Conservation (phyloP, 257 asterid species). For the Prunella vulgaris region DNA sequence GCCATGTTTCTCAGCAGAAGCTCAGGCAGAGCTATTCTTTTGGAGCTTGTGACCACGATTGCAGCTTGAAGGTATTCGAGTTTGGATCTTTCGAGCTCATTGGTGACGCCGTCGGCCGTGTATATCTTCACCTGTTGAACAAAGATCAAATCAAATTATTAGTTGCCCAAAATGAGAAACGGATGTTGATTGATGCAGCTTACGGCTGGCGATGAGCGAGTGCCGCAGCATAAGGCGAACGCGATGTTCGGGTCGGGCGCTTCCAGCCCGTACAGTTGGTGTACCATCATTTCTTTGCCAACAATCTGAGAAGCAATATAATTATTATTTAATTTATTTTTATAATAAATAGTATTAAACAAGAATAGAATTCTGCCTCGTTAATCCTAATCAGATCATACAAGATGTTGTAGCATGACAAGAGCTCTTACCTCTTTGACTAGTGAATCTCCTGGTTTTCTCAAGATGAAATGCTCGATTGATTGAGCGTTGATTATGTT, state of each 20-base stretch:
- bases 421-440: constrained; percentile 45
- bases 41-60: constrained; percentile 48
- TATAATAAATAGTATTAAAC: too few species aligned
- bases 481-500: constrained; percentile 50
- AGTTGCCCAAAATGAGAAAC: too few species aligned
- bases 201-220: constrained; percentile 93
- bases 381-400: too few species aligned
- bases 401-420: not conserved
- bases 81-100: constrained; percentile 69
- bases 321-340: too few species aligned
- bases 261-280: constrained; percentile 52
- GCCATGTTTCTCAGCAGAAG: constrained; percentile 56
- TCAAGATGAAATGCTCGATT: constrained; percentile 59
- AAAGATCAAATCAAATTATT: too few species aligned
- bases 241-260: constrained; percentile 63
- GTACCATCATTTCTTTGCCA: constrained; percentile 35
- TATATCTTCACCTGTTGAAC: constrained; percentile 69
- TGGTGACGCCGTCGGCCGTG: constrained; percentile 63
- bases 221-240: constrained; percentile 82
- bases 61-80: constrained; percentile 85
- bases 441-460: constrained; percentile 50
- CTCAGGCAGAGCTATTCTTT: constrained; percentile 63
- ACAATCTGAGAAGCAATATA: constrained; percentile 32
- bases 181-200: too few species aligned
- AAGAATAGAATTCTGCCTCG: too few species aligned